Conservation (phyloP, 768 basidiomycete genomes). For the Naematelia encephala region DNA sequence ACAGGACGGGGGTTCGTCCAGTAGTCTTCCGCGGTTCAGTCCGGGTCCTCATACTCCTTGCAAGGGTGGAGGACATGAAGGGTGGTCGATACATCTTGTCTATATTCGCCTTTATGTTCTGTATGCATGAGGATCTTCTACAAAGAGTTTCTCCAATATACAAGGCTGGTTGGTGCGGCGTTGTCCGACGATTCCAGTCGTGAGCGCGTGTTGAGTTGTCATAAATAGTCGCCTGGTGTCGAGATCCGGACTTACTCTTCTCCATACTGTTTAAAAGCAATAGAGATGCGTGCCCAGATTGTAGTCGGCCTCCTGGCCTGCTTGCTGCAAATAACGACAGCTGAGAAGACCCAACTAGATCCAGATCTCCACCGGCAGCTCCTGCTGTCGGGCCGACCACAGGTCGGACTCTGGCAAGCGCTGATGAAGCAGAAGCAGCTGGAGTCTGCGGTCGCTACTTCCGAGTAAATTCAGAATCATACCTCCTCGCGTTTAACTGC, state of each 20-base stretch:
- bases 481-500: too few species aligned
- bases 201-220: too few species aligned
- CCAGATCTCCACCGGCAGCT: constrained; percentile 24
- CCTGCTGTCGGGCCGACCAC: constrained; percentile 37
- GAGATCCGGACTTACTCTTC: too few species aligned
- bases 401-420: constrained; percentile 35
- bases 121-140: background rate
- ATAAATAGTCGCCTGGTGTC: too few species aligned
- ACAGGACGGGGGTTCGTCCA: constrained; percentile 27
- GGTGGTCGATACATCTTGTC: constrained; percentile 11
- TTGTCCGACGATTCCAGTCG: too few species aligned
- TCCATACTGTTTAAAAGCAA: too few species aligned
- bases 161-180: too few species aligned
- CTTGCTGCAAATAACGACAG: background rate
- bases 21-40: constrained; percentile 13
- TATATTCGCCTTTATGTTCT: background rate
- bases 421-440: constrained; percentile 13
- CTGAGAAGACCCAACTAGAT: constrained; percentile 14
- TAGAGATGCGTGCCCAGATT: too few species aligned
- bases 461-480: background rate
- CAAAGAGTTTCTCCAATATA: background rate
- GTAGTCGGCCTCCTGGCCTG: constrained; percentile 4
- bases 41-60: background rate
- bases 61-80: constrained; percentile 2
- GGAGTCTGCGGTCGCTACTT: background rate